Evolutionary conservation across 352 stramenopile species (phyloP), one percentile per base, ranked within the genome.

Genomic region (Albugo candida): DNA sequence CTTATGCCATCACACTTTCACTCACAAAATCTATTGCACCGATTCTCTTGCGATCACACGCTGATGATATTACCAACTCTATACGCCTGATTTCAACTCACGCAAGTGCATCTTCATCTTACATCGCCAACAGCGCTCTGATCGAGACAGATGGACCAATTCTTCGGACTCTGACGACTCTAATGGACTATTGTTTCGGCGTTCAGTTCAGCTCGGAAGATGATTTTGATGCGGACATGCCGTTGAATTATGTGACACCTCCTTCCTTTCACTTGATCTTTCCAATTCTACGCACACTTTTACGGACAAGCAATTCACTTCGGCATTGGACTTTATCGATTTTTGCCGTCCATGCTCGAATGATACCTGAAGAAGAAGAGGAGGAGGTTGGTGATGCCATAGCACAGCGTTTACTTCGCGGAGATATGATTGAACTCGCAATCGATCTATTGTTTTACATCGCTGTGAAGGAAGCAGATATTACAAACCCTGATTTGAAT

Each of bases 351-450:
- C 77, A 92, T 34, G 74, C 67, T 13, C 70, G 61, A n/a, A 89
- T 88, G 70, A 92, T 92, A 42, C 70, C 72, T 11, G 71, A 87
- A 20, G 79, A 92, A 36, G 79, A 92, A 16, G 79, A 92, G 27
- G 76, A 89, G 51, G 79, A 92, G 55, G 65, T 91, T n/a, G 79
- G 77, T 8, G 79, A 92, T 47, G 67, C 84, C 3, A 67, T 63
- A 0, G 55, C 79, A 0, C 79, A 92, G 55, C 67, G 74, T 1
- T 45, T 86, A 41, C 58, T 92, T 5, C 79, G 77, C 11, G 58
- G 65, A 43, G 64, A 80, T 16, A 88, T 92, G 72, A 43, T 92
- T 37, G 67, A 83, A 19, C 55, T 88, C 13, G 62, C 60, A 45
- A 58, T 92, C 11, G 47, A 72, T 46, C 42, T 88, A 47, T 58